Evolutionary conservation across 2,329 filamentous ascomycete species (phyloP), one percentile per base, ranked within the genome.

Genomic region (Fusarium equiseti): DNA sequence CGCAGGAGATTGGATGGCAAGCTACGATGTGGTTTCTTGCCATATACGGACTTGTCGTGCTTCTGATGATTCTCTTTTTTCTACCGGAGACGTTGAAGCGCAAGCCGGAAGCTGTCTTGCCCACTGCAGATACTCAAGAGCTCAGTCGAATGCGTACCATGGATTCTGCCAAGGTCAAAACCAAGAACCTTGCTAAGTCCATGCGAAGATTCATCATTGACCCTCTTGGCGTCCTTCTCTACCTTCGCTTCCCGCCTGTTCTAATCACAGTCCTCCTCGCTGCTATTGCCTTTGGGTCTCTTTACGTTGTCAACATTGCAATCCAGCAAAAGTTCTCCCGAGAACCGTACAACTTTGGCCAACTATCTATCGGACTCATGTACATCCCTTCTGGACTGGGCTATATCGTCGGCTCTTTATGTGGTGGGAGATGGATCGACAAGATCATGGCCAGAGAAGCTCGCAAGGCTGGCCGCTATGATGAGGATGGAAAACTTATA

Each of bases 361-460:
- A 89, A 46, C 83, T 93, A 71, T 88, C 93, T 55, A 83, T 96
- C 57, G 93, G 93, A 13, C 81, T 94, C 38, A 83, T 94, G 24
- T 96, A 96, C 77, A 87, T 95, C n/a, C 91, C 93, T 0, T 88
- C 89, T 43, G 91, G 91, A 0, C 63, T 92, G 8, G 93, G 93
- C 6, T 96, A 95, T 79, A 82, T 95, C 48, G 68, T 89, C 8
- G 87, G 90, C 0, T 91, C 91, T 44, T 74, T 93, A 3, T 80
- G 92, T 38, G 92, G 92, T 43, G 93, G 93, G 1, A 85, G 84
- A 44, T 96, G 93, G 93, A 91, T 92, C 73, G 93, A 97, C 77
- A 81, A 80, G 20, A 95, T 96, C 79, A 96, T 96, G 93, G 85
- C 88, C 32, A 87, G 91, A 22, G 91, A 93, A 79, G 93, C 93